phyloP scores from a whole-genome alignment of 169 alveolate species.

The Perkinsus chesapeaki region DNA sequence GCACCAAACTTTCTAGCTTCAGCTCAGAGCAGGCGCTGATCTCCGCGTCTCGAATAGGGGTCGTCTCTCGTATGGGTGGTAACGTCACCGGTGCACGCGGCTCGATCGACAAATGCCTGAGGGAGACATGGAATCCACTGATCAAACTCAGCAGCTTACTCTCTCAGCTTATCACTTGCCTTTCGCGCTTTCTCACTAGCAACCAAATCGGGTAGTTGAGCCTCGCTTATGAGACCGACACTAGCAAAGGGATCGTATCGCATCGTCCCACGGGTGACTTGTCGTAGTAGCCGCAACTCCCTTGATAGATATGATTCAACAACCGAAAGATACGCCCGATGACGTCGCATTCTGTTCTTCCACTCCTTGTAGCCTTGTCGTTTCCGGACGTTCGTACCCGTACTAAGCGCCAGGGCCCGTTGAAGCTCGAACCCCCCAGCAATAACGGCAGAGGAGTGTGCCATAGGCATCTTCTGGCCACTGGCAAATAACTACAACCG shows the following conservation, averaged over 20 bases:
- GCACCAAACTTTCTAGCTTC: no score
- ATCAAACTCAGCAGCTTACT: background rate
- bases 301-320: background rate
- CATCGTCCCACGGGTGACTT: background rate
- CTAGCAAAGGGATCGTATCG: background rate
- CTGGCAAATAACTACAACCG: no score
- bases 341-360: background rate
- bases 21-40: background rate
- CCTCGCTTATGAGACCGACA: background rate
- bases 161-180: background rate
- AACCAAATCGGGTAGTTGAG: background rate
- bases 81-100: background rate
- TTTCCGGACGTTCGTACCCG: background rate
- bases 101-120: background rate
- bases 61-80: background rate
- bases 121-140: background rate
- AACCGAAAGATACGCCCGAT: background rate
- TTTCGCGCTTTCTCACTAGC: background rate
- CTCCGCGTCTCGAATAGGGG: background rate
- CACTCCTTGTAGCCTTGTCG: background rate
- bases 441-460: background rate
- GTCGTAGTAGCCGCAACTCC: background rate
- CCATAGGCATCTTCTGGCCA: background rate
- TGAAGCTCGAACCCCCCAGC: background rate
- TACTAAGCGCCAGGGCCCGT: background rate